phyloP scores from a whole-genome alignment of 306 rosid species.

The Cucurbita pepo region DNA sequence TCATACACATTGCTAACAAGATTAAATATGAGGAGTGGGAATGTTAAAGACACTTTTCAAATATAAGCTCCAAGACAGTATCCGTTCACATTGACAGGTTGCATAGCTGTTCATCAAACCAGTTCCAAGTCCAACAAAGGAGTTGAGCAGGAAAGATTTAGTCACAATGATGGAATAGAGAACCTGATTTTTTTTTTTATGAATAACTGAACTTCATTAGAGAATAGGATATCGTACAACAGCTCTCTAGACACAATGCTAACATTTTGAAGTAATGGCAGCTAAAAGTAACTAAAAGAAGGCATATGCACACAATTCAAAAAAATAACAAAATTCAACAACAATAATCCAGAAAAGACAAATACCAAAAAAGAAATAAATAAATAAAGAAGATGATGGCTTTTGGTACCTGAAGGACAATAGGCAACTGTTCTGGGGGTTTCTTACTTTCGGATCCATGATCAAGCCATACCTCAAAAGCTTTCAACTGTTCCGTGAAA shows the following conservation, averaged over 20 bases:
- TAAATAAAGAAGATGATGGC: background rate
- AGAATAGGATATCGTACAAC: background rate
- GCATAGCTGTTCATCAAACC: background rate
- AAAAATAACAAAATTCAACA: background rate
- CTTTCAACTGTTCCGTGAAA: conserved; percentile 90
- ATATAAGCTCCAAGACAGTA: background rate
- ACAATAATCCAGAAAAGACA: conserved; percentile 15
- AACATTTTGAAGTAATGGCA: background rate
- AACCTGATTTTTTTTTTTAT: background rate
- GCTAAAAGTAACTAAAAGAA: background rate
- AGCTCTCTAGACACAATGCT: background rate
- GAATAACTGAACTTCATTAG: background rate
- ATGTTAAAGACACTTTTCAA: background rate
- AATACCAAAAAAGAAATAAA: background rate
- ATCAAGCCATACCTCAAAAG: conserved; percentile 98
- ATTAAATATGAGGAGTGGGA: background rate
- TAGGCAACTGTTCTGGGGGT: conserved; percentile 97
- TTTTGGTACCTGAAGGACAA: conserved; percentile 81
- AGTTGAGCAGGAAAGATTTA: background rate
- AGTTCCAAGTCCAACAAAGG: background rate
- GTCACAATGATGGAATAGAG: background rate
- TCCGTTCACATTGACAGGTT: background rate
- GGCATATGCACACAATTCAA: background rate
- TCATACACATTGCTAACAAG: background rate
- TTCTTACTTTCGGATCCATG: conserved; percentile 97